Evolutionary conservation across 257 asterid genomes (phyloP), one percentile per base, ranked within the genome.

Genomic region (Nicotiana knightiana): DNA sequence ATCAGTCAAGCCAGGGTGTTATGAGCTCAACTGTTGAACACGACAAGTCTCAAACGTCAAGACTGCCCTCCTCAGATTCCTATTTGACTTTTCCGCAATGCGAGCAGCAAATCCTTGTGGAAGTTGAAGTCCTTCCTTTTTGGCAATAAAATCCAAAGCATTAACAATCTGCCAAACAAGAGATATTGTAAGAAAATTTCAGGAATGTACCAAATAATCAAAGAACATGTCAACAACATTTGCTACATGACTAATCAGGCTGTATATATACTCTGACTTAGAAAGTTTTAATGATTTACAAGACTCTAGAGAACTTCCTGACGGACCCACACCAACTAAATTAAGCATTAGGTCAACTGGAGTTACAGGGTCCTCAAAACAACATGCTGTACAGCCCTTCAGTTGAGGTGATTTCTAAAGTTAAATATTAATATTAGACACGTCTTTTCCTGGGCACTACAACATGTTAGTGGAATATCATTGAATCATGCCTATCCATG

Each of bases 21-120:
- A 83, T 73, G 53, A 82, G 84, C 89, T 77, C 87, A 89, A 96
- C 99, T 96, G 98, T 87, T 94, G 97, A 81, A 94, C 99, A 84
- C 97, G 94, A 81, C 97, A 96, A 76, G 98, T 90, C 88, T 96
- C 99, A 86, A 96, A 90, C 64, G 92, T 89, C 84, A 96, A 87
- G 85, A 96, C 89, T 81, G 99, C 99, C 85, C 97, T 93, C 87
- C 99, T 92, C 81, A 94, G 88, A 85, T 97, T 96, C 86, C 97
- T 87, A 85, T 92, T 94, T 62, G 99, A 96, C 84, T 93, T 97
- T 79, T 91, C 90, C 79, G 90, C 97, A 85, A 96, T 79, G 70
- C 97, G 97, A 24, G 87, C 89, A 81, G 97, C 89, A 89, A 94
- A 92, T 86, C 97, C 97, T 13, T 94, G 70, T 24, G 97, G 97